These are phyloP conservation scores for Cucumis sativus DNA, from an alignment of 306 rosid genomes.

Conservation along the genomic window DNA sequence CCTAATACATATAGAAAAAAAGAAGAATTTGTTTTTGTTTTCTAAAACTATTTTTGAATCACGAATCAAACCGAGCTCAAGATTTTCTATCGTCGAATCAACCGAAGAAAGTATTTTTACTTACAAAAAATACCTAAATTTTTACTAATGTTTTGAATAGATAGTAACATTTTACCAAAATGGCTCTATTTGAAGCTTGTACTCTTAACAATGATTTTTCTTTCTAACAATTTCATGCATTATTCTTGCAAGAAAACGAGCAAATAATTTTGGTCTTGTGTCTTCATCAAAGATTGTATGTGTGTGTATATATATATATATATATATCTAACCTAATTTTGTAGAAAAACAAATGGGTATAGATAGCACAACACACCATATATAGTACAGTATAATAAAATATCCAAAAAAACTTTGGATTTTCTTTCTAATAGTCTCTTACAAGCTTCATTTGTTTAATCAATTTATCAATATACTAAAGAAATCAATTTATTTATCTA, in stretches of 20 bases:
- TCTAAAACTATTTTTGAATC: too few species aligned
- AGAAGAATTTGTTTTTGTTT: too few species aligned
- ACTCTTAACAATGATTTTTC: background rate
- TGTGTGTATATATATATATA: too few species aligned
- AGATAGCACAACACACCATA: background rate
- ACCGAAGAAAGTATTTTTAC: background rate
- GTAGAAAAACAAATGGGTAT: background rate
- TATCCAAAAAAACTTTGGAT: background rate
- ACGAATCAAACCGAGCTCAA: rapidly evolving
- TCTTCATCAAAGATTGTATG: background rate
- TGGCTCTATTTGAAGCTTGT: background rate
- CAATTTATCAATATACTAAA: background rate
- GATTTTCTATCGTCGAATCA: background rate
- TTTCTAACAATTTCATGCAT: background rate
- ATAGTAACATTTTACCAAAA: background rate
- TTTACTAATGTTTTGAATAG: background rate
- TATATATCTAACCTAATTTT: background rate
- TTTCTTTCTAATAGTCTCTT: background rate
- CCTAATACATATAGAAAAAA: too few species aligned
- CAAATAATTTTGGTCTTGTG: background rate
- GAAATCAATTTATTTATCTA: background rate
- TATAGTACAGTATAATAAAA: background rate
- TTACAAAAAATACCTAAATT: background rate
- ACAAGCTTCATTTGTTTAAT: background rate
- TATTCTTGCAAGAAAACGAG: conserved; percentile 7